Percentiles rank a stretch among this genome's conserved stretches.
phyloP scores from a whole-genome alignment of 208 protist genomes.

The Trypanosoma platydactyli region DNA sequence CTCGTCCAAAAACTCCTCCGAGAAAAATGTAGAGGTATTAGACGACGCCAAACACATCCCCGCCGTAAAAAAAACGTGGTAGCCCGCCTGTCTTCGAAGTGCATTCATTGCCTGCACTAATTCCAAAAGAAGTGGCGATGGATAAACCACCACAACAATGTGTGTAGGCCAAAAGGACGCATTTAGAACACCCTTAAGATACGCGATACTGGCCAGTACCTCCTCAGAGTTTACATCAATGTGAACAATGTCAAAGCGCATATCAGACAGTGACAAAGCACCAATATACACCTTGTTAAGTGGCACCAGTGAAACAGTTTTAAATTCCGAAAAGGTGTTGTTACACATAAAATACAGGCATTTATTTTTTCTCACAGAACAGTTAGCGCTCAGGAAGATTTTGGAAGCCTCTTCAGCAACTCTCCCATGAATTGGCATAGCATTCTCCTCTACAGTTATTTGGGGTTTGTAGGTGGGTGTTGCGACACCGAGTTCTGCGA shows the following conservation, averaged over 20 bases:
- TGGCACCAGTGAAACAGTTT: constrained; percentile 4
- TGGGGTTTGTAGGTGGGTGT: background rate
- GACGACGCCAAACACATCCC: background rate
- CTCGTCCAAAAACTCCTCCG: background rate
- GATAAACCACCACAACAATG: constrained; percentile 33
- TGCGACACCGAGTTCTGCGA: constrained; percentile 14
- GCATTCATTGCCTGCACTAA: constrained; percentile 13
- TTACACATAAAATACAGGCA: constrained; percentile 17
- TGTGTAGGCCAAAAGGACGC: constrained; percentile 13
- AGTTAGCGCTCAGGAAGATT: background rate
- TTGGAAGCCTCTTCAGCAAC: background rate
- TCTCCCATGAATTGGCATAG: constrained; percentile 23
- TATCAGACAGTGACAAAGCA: constrained; percentile 8
- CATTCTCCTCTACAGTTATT: background rate
- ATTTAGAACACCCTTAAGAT: constrained; percentile 20
- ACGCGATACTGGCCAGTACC: constrained; percentile 27
- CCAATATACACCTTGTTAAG: constrained; percentile 13
- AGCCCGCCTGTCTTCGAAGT: constrained; percentile 11
- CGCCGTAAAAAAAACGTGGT: constrained; percentile 15
- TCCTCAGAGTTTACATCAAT: constrained; percentile 37
- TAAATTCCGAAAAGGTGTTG: background rate
- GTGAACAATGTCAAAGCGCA: constrained; percentile 38
- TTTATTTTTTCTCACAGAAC: constrained; percentile 11
- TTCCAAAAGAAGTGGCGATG: constrained; percentile 28
- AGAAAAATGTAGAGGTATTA: background rate